Evolutionary conservation across 768 basidiomycete species (phyloP).

Genomic region (Terana coerulea): DNA sequence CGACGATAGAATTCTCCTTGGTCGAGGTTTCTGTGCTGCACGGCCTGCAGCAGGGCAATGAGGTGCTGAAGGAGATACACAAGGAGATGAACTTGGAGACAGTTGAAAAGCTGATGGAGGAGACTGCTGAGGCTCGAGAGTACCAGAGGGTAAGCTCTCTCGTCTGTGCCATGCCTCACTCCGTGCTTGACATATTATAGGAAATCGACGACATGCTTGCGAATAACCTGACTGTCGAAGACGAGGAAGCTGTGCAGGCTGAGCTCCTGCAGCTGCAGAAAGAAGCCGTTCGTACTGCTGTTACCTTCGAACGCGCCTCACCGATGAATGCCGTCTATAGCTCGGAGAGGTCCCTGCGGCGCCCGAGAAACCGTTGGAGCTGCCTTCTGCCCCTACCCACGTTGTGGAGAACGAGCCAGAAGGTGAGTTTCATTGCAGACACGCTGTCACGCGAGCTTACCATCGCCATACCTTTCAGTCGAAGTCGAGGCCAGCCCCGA

Average conservation of each 20-base stretch:
- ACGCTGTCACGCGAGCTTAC: not conserved
- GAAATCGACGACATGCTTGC: constrained; percentile 89
- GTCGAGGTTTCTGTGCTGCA: constrained; percentile 91
- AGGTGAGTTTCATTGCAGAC: constrained; percentile 27
- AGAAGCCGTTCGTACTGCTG: constrained; percentile 45
- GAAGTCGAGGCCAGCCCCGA: no score
- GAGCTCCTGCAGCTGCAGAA: constrained; percentile 72
- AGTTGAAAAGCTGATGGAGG: constrained; percentile 92
- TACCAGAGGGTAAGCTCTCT: constrained; percentile 71
- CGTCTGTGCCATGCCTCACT: not conserved
- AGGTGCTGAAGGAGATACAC: constrained; percentile 91
- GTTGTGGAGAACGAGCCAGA: no score
- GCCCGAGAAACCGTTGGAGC: constrained; percentile 27
- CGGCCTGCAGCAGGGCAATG: constrained; percentile 90
- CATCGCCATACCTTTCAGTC: constrained; percentile 8
- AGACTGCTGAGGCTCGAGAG: constrained; percentile 88
- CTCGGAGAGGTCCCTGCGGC: constrained; percentile 28
- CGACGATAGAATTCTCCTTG: constrained; percentile 94
- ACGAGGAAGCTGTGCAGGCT: constrained; percentile 89
- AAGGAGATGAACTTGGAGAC: constrained; percentile 88
- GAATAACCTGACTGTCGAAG: constrained; percentile 78
- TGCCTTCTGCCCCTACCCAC: constrained; percentile 55
- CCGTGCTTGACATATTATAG: constrained; percentile 38
- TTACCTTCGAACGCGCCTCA: not conserved
- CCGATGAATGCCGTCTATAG: constrained; percentile 27